Base-by-base conservation (phyloP, 1,284 basidiomycete species). In the Trametes polyzona region DNA sequence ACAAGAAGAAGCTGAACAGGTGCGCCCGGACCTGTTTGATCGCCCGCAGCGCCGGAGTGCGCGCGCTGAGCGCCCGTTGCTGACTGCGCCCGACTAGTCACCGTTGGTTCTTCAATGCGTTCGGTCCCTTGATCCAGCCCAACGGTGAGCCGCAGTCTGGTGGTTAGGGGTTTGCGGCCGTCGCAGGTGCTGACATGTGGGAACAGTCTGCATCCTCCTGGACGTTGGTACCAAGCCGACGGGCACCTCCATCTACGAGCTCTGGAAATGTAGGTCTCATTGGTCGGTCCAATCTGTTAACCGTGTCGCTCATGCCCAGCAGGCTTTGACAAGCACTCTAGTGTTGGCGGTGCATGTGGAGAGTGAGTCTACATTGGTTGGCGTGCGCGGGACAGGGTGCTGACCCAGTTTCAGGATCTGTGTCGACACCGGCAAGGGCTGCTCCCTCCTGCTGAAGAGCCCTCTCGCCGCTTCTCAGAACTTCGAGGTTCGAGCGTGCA, bases 71-170 rank as follows among this genome's bases (percentile, higher is more conserved):
- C n/a, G n/a, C n/a, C n/a, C n/a, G n/a, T n/a, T 47, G 19, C 49
- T 58, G 30, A 59, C 17, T 23, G 46, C 40, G 14, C 17, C 24
- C 36, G 16, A 35, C 14, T 26, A 90, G 87, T 68, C 93, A 95
- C 68, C 86, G 96, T 40, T 98, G 96, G 96, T 95, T 98, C 76
- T 98, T 98, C 83, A 97, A 98, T 69, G 95, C 93, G 0, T 93
- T 98, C 64, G 93, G 93, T 14, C 89, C 93, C 24, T 81, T 96
- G 51, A 82, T 96, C 71, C 87, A 90, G 47, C 92, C 92, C 24
- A 90, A 93, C 65, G 87, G 88, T 87, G 51, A 47, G 77, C 66
- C 21, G 26, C 29, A 43, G n/a, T n/a, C n/a, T n/a, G n/a, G n/a
- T n/a, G n/a, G n/a, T n/a, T n/a, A n/a, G n/a, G n/a, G n/a, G n/a